Evolutionary conservation across 1,139 yeast genomes (phyloP), one percentile per base, ranked within the genome.

Genomic region (Geotrichum fermentans): DNA sequence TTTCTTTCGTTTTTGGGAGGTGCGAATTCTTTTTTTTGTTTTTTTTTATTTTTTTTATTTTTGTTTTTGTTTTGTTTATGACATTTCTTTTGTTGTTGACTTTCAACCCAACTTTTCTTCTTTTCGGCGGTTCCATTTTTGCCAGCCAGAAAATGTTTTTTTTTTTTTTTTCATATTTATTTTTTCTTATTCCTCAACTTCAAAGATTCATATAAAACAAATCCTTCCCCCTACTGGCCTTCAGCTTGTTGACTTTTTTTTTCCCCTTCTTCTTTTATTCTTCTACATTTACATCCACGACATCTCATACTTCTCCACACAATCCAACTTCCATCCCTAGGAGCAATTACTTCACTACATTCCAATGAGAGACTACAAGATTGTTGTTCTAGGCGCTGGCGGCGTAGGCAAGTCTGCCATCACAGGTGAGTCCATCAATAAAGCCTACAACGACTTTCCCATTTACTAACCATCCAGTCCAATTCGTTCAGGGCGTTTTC

Each of bases 301-400:
- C n/a, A n/a, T n/a, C n/a, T n/a, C n/a, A n/a, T n/a, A n/a, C n/a
- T n/a, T n/a, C n/a, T n/a, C n/a, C n/a, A n/a, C n/a, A 24, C 28
- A 24, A 6, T 24, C 10, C 10, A 6, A 24, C 28, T 24, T 18
- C 14, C 28, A 11, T 21, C 28, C 40, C 6, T 21, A 7, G n/a
- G n/a, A n/a, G n/a, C 13, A 5, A 11, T n/a, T 18, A 18, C 14
- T 6, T n/a, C 21, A 10, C 13, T 5, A 7, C 17, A 8, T 26
- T 24, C 11, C 24, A 14, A 42, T 42, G 45, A 17, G 45, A 42
- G 72, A 68, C 40, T 89, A 83, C 68, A 87, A 89, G 63, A 69
- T 92, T 54, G 97, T 88, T 17, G 96, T 92, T 47, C 94, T 92
- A 44, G 98, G 98, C 50, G 96, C 97, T 28, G 97, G 97, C 64